Conservation (phyloP, 495 filamentous ascomycete genomes). For the Cenococcum geophilum region DNA sequence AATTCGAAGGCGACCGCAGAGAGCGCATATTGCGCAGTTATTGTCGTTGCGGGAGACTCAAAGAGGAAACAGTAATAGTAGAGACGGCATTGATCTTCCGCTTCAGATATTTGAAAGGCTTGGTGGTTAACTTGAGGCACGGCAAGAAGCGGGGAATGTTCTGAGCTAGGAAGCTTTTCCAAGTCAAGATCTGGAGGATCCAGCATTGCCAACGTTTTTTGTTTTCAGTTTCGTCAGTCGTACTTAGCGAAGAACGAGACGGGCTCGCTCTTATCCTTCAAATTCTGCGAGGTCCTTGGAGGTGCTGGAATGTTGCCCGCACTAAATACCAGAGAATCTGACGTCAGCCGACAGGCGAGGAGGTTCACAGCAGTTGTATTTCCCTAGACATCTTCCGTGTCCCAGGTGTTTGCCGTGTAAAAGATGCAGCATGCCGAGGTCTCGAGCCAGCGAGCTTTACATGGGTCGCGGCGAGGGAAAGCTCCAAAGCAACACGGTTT, state of each 20-base stretch:
- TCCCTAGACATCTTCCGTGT: slow-evolving; percentile 31
- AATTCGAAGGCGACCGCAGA: slow-evolving; percentile 59
- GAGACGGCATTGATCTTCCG: slow-evolving; percentile 56
- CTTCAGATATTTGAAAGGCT: neutral
- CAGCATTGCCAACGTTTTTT: neutral
- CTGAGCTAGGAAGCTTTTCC: neutral
- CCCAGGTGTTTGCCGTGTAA: slow-evolving; percentile 64
- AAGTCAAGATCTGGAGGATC: neutral
- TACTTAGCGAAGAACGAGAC: slow-evolving; percentile 38
- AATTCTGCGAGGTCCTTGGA: neutral
- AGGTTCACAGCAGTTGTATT: slow-evolving; percentile 47
- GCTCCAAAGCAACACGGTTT: slow-evolving; percentile 54
- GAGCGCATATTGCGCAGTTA: slow-evolving; percentile 56
- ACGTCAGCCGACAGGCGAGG: slow-evolving; percentile 57
- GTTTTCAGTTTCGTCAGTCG: slow-evolving; percentile 19
- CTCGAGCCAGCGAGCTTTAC: slow-evolving; percentile 55
- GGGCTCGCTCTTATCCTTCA: neutral
- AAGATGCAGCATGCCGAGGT: slow-evolving; percentile 59
- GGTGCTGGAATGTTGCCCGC: slow-evolving; percentile 52
- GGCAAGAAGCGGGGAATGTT: neutral
- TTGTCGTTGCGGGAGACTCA: slow-evolving; percentile 29
- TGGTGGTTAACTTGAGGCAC: neutral
- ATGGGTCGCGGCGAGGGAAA: slow-evolving; percentile 53
- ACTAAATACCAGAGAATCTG: slow-evolving; percentile 52
- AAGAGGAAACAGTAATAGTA: slow-evolving; percentile 58